Evolutionary conservation across 805 yeast genomes (phyloP).

Genomic region (Candida stauntonica): DNA sequence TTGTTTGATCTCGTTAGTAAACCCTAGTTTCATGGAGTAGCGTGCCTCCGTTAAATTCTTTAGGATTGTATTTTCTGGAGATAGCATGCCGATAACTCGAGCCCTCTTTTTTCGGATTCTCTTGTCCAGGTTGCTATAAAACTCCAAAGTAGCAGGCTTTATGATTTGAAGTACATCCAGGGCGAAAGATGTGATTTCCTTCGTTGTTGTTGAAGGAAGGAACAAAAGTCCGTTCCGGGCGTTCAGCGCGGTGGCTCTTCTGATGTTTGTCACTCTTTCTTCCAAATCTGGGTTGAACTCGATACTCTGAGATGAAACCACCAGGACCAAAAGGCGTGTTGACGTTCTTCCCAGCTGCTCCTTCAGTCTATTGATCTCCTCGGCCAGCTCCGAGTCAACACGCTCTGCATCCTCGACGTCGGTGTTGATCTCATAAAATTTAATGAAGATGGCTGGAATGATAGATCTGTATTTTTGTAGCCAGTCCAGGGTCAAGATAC

Average conservation of each 20-base stretch:
- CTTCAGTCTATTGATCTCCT: slow-evolving; percentile 35
- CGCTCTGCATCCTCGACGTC: slow-evolving; percentile 24
- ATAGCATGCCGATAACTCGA: slow-evolving; percentile 14
- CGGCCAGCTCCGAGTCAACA: slow-evolving; percentile 32
- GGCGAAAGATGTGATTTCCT: slow-evolving; percentile 39
- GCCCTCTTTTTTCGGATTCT: slow-evolving; percentile 36
- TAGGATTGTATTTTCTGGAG: slow-evolving; percentile 1
- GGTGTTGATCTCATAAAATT: slow-evolving; percentile 38
- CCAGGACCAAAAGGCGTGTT: slow-evolving; percentile 32
- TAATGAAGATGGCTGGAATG: slow-evolving; percentile 44
- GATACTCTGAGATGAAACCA: slow-evolving; percentile 31
- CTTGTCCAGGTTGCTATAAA: slow-evolving; percentile 38
- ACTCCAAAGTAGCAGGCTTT: slow-evolving; percentile 40
- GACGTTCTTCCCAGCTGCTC: slow-evolving; percentile 28
- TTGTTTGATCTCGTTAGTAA: slow-evolving; percentile 45
- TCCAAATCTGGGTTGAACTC: slow-evolving; percentile 30
- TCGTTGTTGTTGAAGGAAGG: slow-evolving; percentile 33
- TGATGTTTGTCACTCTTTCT: slow-evolving; percentile 33
- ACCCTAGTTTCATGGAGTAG: slow-evolving; percentile 47
- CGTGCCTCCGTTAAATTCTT: slow-evolving; percentile 32
- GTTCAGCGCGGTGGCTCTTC: slow-evolving; percentile 40
- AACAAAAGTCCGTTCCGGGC: slow-evolving; percentile 42
- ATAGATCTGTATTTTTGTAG: slow-evolving; percentile 44
- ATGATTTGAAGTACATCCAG: slow-evolving; percentile 35
- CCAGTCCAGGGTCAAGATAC: slow-evolving; percentile 45